These are phyloP conservation scores for Allium sativum DNA, from an alignment of 106 monocot genomes.

Conservation along the genomic window DNA sequence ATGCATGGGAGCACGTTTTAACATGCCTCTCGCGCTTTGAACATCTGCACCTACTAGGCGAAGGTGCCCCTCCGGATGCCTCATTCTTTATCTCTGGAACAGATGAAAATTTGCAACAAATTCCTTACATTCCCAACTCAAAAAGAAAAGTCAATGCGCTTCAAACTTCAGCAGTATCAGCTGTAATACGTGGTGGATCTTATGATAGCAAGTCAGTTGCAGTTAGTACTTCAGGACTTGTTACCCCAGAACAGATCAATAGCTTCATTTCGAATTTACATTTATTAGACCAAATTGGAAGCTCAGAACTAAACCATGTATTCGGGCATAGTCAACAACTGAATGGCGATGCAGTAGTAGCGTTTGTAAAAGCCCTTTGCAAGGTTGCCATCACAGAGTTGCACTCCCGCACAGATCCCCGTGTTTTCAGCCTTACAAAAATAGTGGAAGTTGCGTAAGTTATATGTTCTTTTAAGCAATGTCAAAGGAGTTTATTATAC, in stretches of 20 bases:
- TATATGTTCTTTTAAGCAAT: not conserved
- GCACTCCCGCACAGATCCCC: constrained; percentile 90
- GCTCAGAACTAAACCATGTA: constrained; percentile 89
- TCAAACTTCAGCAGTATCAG: constrained; percentile 90
- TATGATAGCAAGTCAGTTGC: constrained; percentile 73
- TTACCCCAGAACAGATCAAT: constrained; percentile 87
- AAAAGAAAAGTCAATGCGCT: constrained; percentile 80
- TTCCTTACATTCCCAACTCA: constrained; percentile 20
- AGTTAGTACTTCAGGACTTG: constrained; percentile 43
- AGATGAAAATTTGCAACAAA: constrained; percentile 63
- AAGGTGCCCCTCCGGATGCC: constrained; percentile 89
- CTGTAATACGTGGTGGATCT: constrained; percentile 88
- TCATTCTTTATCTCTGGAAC: constrained; percentile 57
- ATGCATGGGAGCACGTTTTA: constrained; percentile 91
- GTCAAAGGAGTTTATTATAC: not conserved
- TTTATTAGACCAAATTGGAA: constrained; percentile 88
- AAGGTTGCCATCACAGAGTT: constrained; percentile 89
- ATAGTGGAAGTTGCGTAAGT: constrained; percentile 98
- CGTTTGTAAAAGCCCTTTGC: constrained; percentile 96
- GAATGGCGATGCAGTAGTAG: constrained; percentile 95
- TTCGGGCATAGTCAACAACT: constrained; percentile 93
- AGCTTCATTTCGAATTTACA: constrained; percentile 88
- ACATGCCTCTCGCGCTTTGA: constrained; percentile 98
- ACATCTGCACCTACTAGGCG: constrained; percentile 83
- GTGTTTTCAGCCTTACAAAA: constrained; percentile 92